Evolutionary conservation across 1,284 basidiomycete species (phyloP).

Genomic region (Sphaerobolus stellatus): DNA sequence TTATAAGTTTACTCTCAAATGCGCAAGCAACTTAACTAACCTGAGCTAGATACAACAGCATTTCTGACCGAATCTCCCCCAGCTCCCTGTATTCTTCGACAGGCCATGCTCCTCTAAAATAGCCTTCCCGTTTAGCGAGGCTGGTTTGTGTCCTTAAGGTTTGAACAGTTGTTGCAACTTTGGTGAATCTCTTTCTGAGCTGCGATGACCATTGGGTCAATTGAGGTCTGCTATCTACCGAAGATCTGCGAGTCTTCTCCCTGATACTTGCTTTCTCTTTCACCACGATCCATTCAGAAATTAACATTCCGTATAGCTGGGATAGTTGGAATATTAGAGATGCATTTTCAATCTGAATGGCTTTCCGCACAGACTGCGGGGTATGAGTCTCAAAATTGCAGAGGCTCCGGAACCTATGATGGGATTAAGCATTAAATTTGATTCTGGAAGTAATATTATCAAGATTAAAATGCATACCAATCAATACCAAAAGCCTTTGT

Average conservation of each 20-base stretch:
- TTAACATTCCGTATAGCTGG: slow-evolving; percentile 42
- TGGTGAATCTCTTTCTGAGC: slow-evolving; percentile 19
- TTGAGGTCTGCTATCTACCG: too few species aligned
- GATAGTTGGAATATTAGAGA: slow-evolving; percentile 39
- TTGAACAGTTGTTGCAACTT: slow-evolving; percentile 38
- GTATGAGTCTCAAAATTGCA: slow-evolving; percentile 50
- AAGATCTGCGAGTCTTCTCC: slow-evolving; percentile 1
- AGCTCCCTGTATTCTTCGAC: slow-evolving; percentile 46
- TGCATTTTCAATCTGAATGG: slow-evolving; percentile 48
- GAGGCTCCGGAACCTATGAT: slow-evolving; percentile 43
- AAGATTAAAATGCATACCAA: slow-evolving; percentile 42
- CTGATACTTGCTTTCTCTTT: slow-evolving; percentile 20
- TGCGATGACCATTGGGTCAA: slow-evolving; percentile 24
- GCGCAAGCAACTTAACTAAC: slow-evolving; percentile 30
- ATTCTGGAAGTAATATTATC: neutral
- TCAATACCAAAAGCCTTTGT: slow-evolving; percentile 46
- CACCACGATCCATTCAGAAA: slow-evolving; percentile 44
- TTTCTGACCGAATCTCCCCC: slow-evolving; percentile 41
- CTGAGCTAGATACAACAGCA: slow-evolving; percentile 42
- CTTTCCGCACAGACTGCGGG: slow-evolving; percentile 50
- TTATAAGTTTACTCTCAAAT: neutral
- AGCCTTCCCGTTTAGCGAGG: slow-evolving; percentile 48
- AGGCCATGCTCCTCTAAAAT: slow-evolving; percentile 52
- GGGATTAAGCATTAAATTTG: neutral
- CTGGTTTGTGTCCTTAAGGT: slow-evolving; percentile 37